phyloP scores from a whole-genome alignment of 139 green algal species.

The Nannochloris sp. region DNA sequence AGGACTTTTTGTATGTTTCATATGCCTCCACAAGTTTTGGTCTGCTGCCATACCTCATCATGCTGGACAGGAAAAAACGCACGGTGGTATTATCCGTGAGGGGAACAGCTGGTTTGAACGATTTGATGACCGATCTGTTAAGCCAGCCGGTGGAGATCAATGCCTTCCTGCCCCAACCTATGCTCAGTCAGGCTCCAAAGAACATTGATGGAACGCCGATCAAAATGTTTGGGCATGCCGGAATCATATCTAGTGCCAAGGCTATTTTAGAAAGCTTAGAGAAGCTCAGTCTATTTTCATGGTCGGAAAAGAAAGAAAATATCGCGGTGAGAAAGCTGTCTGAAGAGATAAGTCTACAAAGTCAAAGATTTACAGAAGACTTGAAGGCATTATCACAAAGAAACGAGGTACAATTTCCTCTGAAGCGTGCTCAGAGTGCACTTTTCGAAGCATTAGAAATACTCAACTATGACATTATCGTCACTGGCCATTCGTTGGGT shows the following conservation, averaged over 20 bases:
- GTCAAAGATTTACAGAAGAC: not conserved
- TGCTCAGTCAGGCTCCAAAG: not conserved
- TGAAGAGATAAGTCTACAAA: not conserved
- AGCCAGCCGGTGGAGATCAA: constrained; percentile 27
- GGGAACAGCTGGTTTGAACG: constrained; percentile 14
- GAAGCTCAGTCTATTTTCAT: constrained; percentile 22
- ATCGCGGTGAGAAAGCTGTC: not conserved
- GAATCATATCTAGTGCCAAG: constrained; percentile 39
- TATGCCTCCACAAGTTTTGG: constrained; percentile 21
- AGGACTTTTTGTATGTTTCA: constrained; percentile 20
- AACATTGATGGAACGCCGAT: constrained; percentile 1
- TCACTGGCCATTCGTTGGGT: constrained; percentile 38
- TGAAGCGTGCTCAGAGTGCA: not conserved
- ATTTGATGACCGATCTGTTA: constrained; percentile 35
- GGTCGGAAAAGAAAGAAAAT: not conserved
- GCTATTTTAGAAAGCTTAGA: constrained; percentile 40
- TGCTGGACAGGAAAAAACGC: constrained; percentile 11
- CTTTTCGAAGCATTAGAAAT: constrained; percentile 11
- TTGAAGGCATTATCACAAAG: not conserved
- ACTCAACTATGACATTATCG: constrained; percentile 29
- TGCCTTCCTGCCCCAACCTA: constrained; percentile 27
- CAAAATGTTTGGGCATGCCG: constrained; percentile 34
- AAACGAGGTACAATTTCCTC: not conserved
- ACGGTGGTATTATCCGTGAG: constrained; percentile 24
- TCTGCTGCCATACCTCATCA: constrained; percentile 38